phyloP scores from a whole-genome alignment of 2,329 filamentous ascomycete species.

The Exophiala dermatitidis region DNA sequence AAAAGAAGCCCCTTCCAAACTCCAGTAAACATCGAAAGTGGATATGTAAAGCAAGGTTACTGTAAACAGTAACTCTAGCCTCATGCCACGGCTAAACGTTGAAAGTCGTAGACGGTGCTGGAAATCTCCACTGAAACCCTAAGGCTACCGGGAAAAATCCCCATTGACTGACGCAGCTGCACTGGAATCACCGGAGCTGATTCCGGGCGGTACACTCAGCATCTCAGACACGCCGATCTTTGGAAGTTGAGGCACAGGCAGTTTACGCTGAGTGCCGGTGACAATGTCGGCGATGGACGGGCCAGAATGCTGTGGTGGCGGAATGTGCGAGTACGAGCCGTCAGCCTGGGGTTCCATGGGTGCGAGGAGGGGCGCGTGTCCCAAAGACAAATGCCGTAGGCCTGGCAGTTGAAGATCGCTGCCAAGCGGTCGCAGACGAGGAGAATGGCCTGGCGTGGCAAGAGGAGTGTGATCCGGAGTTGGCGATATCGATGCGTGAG shows the following conservation, averaged over 20 bases:
- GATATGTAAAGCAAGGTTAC: too few relatives aligned
- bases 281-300: slow-evolving; percentile 89
- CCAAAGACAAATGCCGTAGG: slow-evolving; percentile 64
- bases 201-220: slow-evolving; percentile 59
- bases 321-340: slow-evolving; percentile 50
- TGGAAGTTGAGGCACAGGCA: slow-evolving; percentile 81
- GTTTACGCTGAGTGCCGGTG: slow-evolving; percentile 81
- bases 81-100: too few relatives aligned
- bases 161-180: slow-evolving; percentile 70
- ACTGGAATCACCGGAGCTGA: slow-evolving; percentile 68
- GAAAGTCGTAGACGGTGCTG: too few relatives aligned
- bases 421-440: slow-evolving; percentile 72
- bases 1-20: slow-evolving; percentile 1
- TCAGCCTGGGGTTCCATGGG: slow-evolving; percentile 63
- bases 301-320: slow-evolving; percentile 52
- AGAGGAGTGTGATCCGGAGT: slow-evolving; percentile 98
- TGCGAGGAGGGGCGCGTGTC: slow-evolving; percentile 59
- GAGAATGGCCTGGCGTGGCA: slow-evolving; percentile 89
- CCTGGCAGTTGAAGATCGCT: slow-evolving; percentile 76
- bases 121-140: not conserved
- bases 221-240: slow-evolving; percentile 85
- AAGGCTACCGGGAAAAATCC: slow-evolving; percentile 33
- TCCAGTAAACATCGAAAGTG: not conserved
- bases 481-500: slow-evolving; percentile 88
- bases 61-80: too few relatives aligned